Evolutionary conservation across 2,329 filamentous ascomycete species (phyloP).

Genomic region (Fusarium palustre): DNA sequence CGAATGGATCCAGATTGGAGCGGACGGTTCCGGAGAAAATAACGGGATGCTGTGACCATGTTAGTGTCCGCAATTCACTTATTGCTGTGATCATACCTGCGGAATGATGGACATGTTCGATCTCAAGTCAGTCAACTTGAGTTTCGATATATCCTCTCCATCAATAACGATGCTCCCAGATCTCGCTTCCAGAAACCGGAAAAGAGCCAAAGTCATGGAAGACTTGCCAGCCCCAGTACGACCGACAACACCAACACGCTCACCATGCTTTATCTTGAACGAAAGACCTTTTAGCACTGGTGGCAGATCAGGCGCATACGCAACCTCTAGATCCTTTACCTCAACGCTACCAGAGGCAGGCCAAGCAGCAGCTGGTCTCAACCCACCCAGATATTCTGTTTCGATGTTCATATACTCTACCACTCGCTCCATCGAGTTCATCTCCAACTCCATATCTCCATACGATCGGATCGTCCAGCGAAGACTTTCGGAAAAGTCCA

Average conservation of each 20-base stretch:
- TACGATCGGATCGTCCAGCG: constrained; percentile 75
- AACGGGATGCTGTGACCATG: constrained; percentile 71
- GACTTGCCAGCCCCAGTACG: constrained; percentile 83
- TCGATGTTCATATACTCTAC: constrained; percentile 77
- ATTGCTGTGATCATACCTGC: background rate
- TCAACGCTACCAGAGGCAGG: constrained; percentile 77
- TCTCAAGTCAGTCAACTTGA: constrained; percentile 75
- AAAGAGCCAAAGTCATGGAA: constrained; percentile 77
- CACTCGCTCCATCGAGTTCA: constrained; percentile 82
- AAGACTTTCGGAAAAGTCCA: constrained; percentile 73
- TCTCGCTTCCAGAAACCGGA: constrained; percentile 77
- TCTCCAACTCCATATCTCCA: constrained; percentile 77
- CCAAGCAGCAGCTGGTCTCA: constrained; percentile 76
- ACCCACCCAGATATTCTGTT: constrained; percentile 73
- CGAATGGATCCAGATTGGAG: constrained; percentile 71
- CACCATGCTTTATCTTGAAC: constrained; percentile 72
- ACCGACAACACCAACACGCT: constrained; percentile 78
- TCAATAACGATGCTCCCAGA: constrained; percentile 76
- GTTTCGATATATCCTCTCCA: constrained; percentile 77
- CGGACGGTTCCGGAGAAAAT: constrained; percentile 82
- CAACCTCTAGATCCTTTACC: constrained; percentile 75
- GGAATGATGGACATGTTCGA: constrained; percentile 81
- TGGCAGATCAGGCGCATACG: constrained; percentile 76
- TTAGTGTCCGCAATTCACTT: background rate
- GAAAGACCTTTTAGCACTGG: constrained; percentile 76